Percentiles rank a stretch among this genome's conserved stretches.
These are phyloP conservation scores for Colletotrichum cuscutae DNA, from an alignment of 2,329 filamentous ascomycete species.

Conservation along the genomic window DNA sequence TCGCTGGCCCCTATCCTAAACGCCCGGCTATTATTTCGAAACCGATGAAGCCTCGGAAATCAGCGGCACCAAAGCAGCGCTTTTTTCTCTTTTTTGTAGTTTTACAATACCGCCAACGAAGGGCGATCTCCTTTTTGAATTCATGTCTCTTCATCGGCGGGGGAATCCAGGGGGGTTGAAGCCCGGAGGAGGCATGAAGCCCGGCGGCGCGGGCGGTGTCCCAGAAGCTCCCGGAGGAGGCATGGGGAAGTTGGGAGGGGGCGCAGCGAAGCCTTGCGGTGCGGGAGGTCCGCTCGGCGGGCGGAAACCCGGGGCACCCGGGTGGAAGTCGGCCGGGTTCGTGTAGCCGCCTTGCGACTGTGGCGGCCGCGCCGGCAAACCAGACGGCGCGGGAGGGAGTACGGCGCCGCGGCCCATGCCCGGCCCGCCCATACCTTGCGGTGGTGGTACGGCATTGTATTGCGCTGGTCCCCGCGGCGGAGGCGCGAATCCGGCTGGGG, in stretches of 20 bases:
- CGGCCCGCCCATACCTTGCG: slow-evolving; percentile 21
- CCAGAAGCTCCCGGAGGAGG: slow-evolving; percentile 49
- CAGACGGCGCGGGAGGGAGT: slow-evolving; percentile 60
- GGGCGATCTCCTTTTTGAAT: background rate
- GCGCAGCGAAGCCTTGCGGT: slow-evolving; percentile 49
- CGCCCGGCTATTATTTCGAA: slow-evolving; percentile 12
- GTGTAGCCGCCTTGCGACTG: slow-evolving; percentile 56
- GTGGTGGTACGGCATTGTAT: slow-evolving; percentile 41
- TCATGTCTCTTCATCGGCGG: slow-evolving; percentile 42
- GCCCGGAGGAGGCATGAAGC: slow-evolving; percentile 58
- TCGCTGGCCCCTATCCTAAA: slow-evolving; percentile 4
- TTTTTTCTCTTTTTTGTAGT: background rate
- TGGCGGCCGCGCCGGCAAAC: slow-evolving; percentile 61
- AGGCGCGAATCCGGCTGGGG: slow-evolving; percentile 50
- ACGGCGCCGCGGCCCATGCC: slow-evolving; percentile 40
- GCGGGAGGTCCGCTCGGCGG: slow-evolving; percentile 49
- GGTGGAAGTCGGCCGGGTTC: slow-evolving; percentile 61
- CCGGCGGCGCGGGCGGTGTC: slow-evolving; percentile 47
- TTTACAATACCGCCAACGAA: background rate
- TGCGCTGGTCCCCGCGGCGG: slow-evolving; percentile 47
- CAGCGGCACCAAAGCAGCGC: background rate
- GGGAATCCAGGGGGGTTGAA: slow-evolving; percentile 44
- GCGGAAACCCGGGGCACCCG: slow-evolving; percentile 44
- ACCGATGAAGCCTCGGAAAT: background rate
- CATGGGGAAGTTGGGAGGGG: slow-evolving; percentile 53